Evolutionary conservation across 345 rosid species (phyloP), one percentile per base, ranked within the genome.

Genomic region (Melastoma malabathricum): DNA sequence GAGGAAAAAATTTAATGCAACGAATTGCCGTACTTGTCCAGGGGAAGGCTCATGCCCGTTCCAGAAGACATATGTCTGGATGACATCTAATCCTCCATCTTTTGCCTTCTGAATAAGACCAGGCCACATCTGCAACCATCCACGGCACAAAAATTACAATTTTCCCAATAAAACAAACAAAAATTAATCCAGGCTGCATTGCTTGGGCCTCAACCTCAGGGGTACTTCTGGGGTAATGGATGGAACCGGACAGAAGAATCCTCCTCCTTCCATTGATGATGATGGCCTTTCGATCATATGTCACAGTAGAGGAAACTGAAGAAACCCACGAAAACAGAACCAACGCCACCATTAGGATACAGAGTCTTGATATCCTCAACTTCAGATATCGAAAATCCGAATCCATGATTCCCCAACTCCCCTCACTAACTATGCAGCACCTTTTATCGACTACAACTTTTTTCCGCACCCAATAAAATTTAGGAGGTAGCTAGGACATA

Each of bases 21-120:
- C 25, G 9, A 10, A 15, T 15, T 27, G 25, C 25, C 4, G 25
- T 47, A 76, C 82, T 69, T 73, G 51, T 29, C 78, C 74, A 43
- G 54, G 78, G 12, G 49, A 64, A 3, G 73, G 71, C 31, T 84
- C 78, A 25, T 76, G 82, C 20, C 69, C 68, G 49, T 70, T 88
- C 97, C 97, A 88, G 14, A 88, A 88, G 51, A 88, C 94, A 13
- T 88, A 88, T 13, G 94, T 88, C 3, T 88, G 78, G 46, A 88
- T 76, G 27, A 81, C 94, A 68, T 87, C 96, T 23, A 87, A 54
- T 1, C 94, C 96, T 69, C 96, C 96, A 1, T 68, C 77, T 69
- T 81, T 87, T 4, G 94, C 94, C 64, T 73, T 81, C 27, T 69
- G 62, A 57, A 88, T 73, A 62, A 88, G 71, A 58, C 70, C 70